Evolutionary conservation across 768 basidiomycete species (phyloP).

Genomic region (Cystofilobasidium ferigula): DNA sequence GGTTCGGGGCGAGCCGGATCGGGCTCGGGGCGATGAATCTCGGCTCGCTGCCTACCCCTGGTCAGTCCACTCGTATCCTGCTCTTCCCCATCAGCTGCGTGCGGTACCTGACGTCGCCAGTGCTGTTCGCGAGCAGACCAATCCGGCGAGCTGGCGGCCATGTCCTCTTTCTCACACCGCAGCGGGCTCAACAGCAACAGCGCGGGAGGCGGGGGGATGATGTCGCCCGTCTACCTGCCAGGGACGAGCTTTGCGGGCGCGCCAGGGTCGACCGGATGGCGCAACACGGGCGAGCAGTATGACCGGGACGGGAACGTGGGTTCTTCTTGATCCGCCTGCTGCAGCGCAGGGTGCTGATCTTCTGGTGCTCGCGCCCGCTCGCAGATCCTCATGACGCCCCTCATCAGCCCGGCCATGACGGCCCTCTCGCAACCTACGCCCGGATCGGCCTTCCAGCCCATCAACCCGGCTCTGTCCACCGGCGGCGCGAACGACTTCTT

Average conservation of each 20-base stretch:
- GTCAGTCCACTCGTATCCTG: slow-evolving; percentile 41
- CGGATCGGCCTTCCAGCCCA: slow-evolving; percentile 26
- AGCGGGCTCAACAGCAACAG: slow-evolving; percentile 35
- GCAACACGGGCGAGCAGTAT: slow-evolving; percentile 17
- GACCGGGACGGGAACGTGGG: slow-evolving; percentile 34
- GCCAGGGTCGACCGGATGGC: slow-evolving; percentile 14
- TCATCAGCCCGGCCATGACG: slow-evolving; percentile 33
- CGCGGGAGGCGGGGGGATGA: slow-evolving; percentile 20
- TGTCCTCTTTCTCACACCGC: slow-evolving; percentile 44
- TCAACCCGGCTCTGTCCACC: slow-evolving; percentile 4
- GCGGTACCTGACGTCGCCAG: too few relatives aligned
- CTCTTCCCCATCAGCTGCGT: slow-evolving; percentile 23
- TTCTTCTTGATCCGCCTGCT: too few relatives aligned
- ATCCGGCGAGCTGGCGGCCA: slow-evolving; percentile 48
- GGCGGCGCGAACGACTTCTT: slow-evolving; percentile 32
- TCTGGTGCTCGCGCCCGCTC: not conserved
- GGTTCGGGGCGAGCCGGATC: slow-evolving; percentile 34
- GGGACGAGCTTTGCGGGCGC: slow-evolving; percentile 31
- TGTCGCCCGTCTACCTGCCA: slow-evolving; percentile 24
- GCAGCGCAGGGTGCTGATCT: too few relatives aligned
- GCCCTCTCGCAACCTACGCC: slow-evolving; percentile 49
- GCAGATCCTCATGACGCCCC: slow-evolving; percentile 33
- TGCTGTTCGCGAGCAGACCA: not conserved
- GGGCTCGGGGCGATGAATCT: slow-evolving; percentile 35
- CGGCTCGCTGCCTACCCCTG: slow-evolving; percentile 51